A percentile compares a stretch with the other conserved stretches of the same genome.
Evolutionary conservation across 1,139 yeast species (phyloP).

Genomic region (Hyphopichia fennica): DNA sequence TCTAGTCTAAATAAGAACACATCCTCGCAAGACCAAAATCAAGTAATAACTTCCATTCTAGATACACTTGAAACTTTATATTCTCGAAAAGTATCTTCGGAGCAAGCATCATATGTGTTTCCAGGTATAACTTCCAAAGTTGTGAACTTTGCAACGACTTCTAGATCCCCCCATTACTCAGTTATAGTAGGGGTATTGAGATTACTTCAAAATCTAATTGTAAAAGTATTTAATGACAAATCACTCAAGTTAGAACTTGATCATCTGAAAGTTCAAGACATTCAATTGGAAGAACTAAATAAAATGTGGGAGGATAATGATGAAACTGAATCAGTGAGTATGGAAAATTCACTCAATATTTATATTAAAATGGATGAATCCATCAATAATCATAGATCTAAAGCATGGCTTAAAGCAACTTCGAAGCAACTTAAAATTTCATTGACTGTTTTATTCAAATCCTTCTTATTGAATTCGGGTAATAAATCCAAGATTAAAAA

Average conservation of each 20-base stretch:
- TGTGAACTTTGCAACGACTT: slow-evolving; percentile 24
- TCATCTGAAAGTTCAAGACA: not conserved
- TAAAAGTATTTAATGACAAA: slow-evolving; percentile 29
- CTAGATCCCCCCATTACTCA: slow-evolving; percentile 25
- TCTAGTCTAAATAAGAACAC: not conserved
- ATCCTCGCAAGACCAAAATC: slow-evolving; percentile 20
- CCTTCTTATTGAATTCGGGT: slow-evolving; percentile 14
- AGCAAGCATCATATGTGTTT: slow-evolving; percentile 35
- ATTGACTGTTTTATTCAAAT: slow-evolving; percentile 33
- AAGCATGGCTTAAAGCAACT: slow-evolving; percentile 66
- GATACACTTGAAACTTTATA: slow-evolving; percentile 14
- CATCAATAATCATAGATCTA: slow-evolving; percentile 38
- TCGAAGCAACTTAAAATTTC: slow-evolving; percentile 57
- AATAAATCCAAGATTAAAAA: slow-evolving; percentile 20
- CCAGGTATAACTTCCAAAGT: slow-evolving; percentile 42
- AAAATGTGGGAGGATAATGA: slow-evolving; percentile 16
- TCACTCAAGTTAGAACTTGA: slow-evolving; percentile 17
- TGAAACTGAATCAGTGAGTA: slow-evolving; percentile 6
- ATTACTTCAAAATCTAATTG: slow-evolving; percentile 20
- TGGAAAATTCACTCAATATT: slow-evolving; percentile 8
- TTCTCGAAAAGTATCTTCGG: slow-evolving; percentile 19
- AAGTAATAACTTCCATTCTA: slow-evolving; percentile 11
- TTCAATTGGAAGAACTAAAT: slow-evolving; percentile 15
- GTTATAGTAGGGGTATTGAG: slow-evolving; percentile 21
- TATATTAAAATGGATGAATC: slow-evolving; percentile 1